Evolutionary conservation across 1,284 basidiomycete genomes (phyloP), one percentile per base, ranked within the genome.

Genomic region (Inonotus obliquus): DNA sequence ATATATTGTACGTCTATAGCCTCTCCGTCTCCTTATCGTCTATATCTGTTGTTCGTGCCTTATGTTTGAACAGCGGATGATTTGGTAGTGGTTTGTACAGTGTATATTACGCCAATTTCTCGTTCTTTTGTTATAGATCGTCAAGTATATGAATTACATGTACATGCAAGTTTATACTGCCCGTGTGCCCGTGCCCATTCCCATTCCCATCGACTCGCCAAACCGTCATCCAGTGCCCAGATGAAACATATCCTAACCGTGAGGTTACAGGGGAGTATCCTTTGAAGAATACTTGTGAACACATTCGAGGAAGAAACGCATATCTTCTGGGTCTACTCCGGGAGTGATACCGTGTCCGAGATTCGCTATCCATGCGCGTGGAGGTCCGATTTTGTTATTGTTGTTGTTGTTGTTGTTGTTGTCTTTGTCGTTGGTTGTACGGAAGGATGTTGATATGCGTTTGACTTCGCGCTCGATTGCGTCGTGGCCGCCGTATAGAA

Each of bases 261-360:
- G 13, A n/a, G 11, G 38, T 39, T 44, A 17, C 19, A 44, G 4
- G n/a, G 41, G 41, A 11, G 41, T 44, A 63, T 62, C 67, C 60
- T 63, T 67, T 38, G 70, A 70, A 1, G 85, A 93, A 71, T 95
- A 92, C 73, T 90, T 94, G 73, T 93, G 91, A 45, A 96, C 85
- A 70, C 93, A 94, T 74, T 96, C 84, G 65, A 96, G 84, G 79
- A 96, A 96, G 84, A 87, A 96, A 57, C 81, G 79, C 75, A 96
- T 79, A 74, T 96, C 92, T 63, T 96, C 93, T 35, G 94, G 91
- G 72, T 96, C 87, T 19, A 97, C 94, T n/a, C 86, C 89, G n/a
- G 94, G 94, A 10, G 93, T 96, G 68, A 99, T 97, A 3, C 96
- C 96, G 74, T 99, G 97, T 1, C 97, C 97, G 37, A 99, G 77